Base-by-base conservation (phyloP, 495 filamentous ascomycete species). In the Neurospora sublineolata region DNA sequence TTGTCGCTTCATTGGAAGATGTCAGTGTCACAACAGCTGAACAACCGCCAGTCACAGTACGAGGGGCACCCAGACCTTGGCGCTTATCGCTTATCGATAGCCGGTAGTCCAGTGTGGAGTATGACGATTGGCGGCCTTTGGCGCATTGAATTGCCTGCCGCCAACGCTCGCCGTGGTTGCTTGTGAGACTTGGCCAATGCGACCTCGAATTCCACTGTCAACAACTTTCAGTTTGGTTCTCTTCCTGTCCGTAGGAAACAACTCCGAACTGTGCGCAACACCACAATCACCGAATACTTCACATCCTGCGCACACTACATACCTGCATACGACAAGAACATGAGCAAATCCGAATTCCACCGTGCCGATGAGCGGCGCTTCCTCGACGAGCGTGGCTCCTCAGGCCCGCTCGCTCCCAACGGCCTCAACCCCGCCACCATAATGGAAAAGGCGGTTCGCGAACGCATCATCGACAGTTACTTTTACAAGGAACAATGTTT, bases 401-500 rank as follows among this genome's bases (percentile, higher is more conserved):
- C 75, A 14, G 82, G 79, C 20, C 70, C 84, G 46, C 84, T 87
- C 10, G 84, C 85, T 8, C 86, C 86, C 33, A 88, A 88, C 80
- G 92, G 93, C 44, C 88, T 94, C 74, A 97, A 97, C 82, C 94
- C 94, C 0, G 90, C 92, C 8, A 92, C 91, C 8, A 92, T 97
- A 42, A 89, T 97, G 84, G 94, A 97, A 76, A 95, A 94, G 79
- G 89, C 93, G 16, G 92, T 97, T 71, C 91, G 93, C 72, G 94
- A 99, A 79, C 93, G 95, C 77, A 97, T 99, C 80, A 89, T 92
- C 71, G 92, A 97, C 73, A 91, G 88, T 74, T 95, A 96, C 83
- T 99, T 97, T 84, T 99, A 93, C 92, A 97, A 97, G 81, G 96
- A 98, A 80, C 94, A 97, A 80, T 96, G 94, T 79, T 99, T 97